phyloP scores from a whole-genome alignment of 345 rosid species.

The Camelina hispida region DNA sequence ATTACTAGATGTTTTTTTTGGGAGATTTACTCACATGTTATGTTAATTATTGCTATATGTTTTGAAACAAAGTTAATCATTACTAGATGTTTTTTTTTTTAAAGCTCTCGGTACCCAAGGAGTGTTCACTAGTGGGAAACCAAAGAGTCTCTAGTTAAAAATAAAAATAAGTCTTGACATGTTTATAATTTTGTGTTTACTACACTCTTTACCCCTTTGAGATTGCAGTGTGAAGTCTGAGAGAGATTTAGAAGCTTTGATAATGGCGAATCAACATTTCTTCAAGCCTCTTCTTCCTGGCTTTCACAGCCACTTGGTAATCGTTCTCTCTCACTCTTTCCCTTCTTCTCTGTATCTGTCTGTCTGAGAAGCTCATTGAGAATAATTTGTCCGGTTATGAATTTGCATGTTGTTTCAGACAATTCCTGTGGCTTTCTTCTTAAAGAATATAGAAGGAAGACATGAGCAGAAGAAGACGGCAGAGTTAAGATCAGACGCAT shows the following conservation, averaged over 20 bases:
- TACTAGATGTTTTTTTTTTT: background rate
- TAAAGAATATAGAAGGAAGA: background rate
- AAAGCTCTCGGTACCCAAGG: background rate
- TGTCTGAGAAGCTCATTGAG: background rate
- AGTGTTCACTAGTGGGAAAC: slow-evolving; percentile 25
- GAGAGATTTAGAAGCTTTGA: background rate
- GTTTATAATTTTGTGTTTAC: background rate
- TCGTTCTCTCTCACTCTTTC: background rate
- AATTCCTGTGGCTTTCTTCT: slow-evolving; percentile 32
- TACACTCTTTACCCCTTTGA: background rate
- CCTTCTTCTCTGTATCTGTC: background rate
- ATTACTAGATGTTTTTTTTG: background rate
- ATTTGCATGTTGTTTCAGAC: slow-evolving; percentile 31
- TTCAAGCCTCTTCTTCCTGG: slow-evolving; percentile 36
- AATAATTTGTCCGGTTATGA: background rate
- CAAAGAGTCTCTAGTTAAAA: background rate
- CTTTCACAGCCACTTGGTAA: slow-evolving; percentile 32
- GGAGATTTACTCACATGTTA: no score
- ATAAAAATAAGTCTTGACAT: no score
- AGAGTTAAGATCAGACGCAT: slow-evolving; percentile 34
- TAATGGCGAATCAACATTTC: slow-evolving; percentile 32
- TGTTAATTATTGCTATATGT: no score
- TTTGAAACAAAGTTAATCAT: background rate
- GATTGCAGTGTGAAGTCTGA: background rate
- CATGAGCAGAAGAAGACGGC: background rate